phyloP scores from a whole-genome alignment of 495 filamentous ascomycete genomes.

The Aspergillus funiculosus region DNA sequence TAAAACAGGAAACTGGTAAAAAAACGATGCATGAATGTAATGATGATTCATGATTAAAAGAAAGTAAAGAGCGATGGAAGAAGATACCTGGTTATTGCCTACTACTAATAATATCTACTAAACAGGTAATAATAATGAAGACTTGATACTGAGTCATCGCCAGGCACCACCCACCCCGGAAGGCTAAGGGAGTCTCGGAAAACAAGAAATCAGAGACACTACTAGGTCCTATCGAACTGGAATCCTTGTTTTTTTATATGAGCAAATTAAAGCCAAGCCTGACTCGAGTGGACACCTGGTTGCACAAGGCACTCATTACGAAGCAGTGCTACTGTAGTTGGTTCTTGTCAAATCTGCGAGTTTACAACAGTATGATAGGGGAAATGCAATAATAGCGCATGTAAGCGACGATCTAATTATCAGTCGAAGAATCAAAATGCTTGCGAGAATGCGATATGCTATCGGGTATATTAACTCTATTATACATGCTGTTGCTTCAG shows the following conservation, averaged over 20 bases:
- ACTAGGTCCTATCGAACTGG: constrained; percentile 8
- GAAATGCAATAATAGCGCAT: background rate
- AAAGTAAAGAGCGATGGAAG: no score
- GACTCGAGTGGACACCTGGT: background rate
- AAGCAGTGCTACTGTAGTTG: background rate
- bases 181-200: background rate
- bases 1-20: background rate
- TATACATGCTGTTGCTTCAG: constrained; percentile 39
- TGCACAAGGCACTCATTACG: background rate
- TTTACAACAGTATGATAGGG: background rate
- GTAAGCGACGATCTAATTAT: constrained; percentile 9
- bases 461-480: constrained; percentile 48
- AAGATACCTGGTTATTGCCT: background rate
- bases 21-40: no score
- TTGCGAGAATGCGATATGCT: constrained; percentile 29
- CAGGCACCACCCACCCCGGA: constrained; percentile 7
- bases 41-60: no score
- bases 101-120: no score
- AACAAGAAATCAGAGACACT: constrained; percentile 10
- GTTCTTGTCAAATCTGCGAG: background rate
- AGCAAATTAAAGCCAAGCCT: background rate
- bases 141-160: background rate
- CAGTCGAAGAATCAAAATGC: constrained; percentile 8
- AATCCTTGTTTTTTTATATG: constrained; percentile 4
- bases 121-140: background rate